phyloP scores from a whole-genome alignment of 352 stramenopile species.

The Phytophthora pistaciae region DNA sequence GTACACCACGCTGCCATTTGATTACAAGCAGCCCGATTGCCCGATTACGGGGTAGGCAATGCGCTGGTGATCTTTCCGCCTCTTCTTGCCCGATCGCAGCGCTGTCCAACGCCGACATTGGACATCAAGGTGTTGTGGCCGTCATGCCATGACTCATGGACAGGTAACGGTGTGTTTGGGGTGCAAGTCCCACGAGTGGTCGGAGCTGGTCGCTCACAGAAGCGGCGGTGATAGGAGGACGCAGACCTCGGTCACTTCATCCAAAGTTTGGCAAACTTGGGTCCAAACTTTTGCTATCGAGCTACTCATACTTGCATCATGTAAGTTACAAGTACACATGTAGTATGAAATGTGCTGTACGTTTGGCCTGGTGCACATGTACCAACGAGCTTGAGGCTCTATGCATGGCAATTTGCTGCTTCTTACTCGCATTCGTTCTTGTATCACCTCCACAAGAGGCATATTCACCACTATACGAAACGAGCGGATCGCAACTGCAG shows the following conservation, averaged over 20 bases:
- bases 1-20: background rate
- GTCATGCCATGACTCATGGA: too few relatives aligned
- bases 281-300: too few relatives aligned
- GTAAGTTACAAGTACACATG: background rate
- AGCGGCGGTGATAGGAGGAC: background rate
- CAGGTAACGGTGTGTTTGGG: background rate
- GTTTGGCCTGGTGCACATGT: background rate
- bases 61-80: background rate
- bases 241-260: background rate
- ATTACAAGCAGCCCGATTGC: conserved; percentile 11
- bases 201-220: background rate
- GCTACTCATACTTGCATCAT: too few relatives aligned
- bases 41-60: background rate
- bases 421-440: too few relatives aligned
- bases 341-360: background rate
- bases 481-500: too few relatives aligned
- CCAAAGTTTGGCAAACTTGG: too few relatives aligned
- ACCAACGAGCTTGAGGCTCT: background rate
- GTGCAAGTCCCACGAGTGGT: conserved; percentile 18
- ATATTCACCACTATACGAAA: too few relatives aligned
- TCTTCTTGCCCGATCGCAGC: conserved; percentile 1
- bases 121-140: background rate
- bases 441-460: too few relatives aligned
- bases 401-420: too few relatives aligned
- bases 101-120: conserved; percentile 22